A percentile compares a stretch with the other conserved stretches of the same genome.
These are phyloP conservation scores for Agaricus bisporus DNA, from an alignment of 768 basidiomycete species.

Conservation along the genomic window DNA sequence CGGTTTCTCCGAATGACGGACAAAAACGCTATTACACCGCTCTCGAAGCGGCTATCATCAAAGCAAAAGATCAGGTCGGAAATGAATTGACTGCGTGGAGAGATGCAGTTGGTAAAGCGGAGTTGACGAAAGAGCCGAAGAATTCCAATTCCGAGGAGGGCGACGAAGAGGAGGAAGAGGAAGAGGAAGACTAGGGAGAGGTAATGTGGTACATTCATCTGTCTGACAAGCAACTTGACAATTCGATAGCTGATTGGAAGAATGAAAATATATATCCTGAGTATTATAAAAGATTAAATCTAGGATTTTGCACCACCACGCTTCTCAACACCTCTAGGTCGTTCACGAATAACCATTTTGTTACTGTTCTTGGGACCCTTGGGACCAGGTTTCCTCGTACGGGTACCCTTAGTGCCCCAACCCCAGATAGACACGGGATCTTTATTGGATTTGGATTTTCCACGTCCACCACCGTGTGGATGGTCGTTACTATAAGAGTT, in stretches of 20 bases:
- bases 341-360: slow-evolving; percentile 83
- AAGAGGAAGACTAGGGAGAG: slow-evolving; percentile 14
- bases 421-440: slow-evolving; percentile 91
- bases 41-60: slow-evolving; percentile 41
- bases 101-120: slow-evolving; percentile 62
- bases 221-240: background rate
- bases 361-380: slow-evolving; percentile 88
- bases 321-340: slow-evolving; percentile 67
- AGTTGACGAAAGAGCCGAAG: slow-evolving; percentile 53
- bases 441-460: slow-evolving; percentile 95
- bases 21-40: slow-evolving; percentile 42
- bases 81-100: slow-evolving; percentile 70
- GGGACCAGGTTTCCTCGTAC: slow-evolving; percentile 89
- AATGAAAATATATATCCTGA: too few species aligned
- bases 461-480: slow-evolving; percentile 97
- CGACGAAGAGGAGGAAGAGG: slow-evolving; percentile 33
- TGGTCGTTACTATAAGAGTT: slow-evolving; percentile 60
- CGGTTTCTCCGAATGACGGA: slow-evolving; percentile 13
- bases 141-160: slow-evolving; percentile 39
- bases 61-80: slow-evolving; percentile 51
- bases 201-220: background rate
- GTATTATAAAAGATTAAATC: slow-evolving; percentile 11
- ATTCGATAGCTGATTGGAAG: background rate
- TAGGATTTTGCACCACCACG: slow-evolving; percentile 30
- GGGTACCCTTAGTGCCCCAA: slow-evolving; percentile 86